phyloP scores from a whole-genome alignment of 371 early-diverging fungal genomes.

The Mucor lusitanicus region DNA sequence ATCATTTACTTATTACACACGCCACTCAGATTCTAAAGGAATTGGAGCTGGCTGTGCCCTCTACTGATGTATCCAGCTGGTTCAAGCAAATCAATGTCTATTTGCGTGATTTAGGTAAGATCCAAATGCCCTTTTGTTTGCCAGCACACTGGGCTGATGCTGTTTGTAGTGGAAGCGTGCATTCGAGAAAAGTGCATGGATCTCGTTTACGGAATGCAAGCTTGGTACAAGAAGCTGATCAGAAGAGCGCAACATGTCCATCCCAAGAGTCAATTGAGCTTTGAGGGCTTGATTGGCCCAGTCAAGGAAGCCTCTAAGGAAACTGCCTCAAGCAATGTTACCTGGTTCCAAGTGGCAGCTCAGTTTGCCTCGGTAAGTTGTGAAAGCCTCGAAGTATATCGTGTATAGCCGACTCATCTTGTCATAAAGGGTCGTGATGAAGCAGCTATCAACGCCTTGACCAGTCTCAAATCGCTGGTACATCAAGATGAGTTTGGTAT shows the following conservation, averaged over 20 bases:
- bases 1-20: conserved; percentile 49
- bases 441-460: conserved; percentile 29
- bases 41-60: conserved; percentile 18
- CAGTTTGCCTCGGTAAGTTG: conserved; percentile 35
- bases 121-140: background rate
- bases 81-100: conserved; percentile 26
- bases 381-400: background rate
- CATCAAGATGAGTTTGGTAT: conserved; percentile 27
- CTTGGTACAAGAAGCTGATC: conserved; percentile 40
- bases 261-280: conserved; percentile 28
- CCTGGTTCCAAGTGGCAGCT: conserved; percentile 44
- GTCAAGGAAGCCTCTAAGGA: background rate
- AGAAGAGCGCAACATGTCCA: conserved; percentile 16
- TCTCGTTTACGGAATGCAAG: conserved; percentile 38
- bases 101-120: conserved; percentile 25
- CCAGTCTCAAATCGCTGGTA: conserved; percentile 5
- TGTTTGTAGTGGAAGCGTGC: conserved; percentile 27
- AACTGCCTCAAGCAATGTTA: background rate
- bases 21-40: conserved; percentile 27
- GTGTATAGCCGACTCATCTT: background rate
- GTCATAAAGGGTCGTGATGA: conserved; percentile 33
- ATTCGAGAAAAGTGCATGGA: conserved; percentile 36
- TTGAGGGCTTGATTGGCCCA: conserved; percentile 36
- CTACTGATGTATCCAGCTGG: conserved; percentile 17
- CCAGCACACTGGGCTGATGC: no score